Evolutionary conservation across 108 stramenopile species (phyloP).

Genomic region (Pseudonitzschia pungens): DNA sequence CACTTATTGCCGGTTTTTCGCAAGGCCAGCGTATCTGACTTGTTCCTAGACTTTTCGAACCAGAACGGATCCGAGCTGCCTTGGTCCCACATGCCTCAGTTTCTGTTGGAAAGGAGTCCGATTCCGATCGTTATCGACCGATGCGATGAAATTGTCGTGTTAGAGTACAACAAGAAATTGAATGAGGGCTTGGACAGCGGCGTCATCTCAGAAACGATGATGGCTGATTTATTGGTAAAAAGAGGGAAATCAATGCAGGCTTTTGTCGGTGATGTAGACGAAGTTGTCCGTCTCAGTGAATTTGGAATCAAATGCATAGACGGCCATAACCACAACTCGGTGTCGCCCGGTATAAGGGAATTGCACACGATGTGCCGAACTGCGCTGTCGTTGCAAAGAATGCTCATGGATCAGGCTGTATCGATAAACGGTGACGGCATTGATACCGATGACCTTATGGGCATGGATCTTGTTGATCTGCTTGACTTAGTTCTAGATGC

Average conservation of each 20-base stretch:
- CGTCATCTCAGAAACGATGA: neutral
- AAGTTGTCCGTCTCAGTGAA: slow-evolving; percentile 11
- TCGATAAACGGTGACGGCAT: slow-evolving; percentile 22
- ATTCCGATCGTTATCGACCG: slow-evolving; percentile 11
- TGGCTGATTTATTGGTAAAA: slow-evolving; percentile 45
- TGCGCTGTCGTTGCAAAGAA: slow-evolving; percentile 17
- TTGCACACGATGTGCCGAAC: slow-evolving; percentile 20
- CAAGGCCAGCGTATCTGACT: slow-evolving; percentile 1
- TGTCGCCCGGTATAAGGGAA: neutral
- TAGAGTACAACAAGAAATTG: slow-evolving; percentile 20
- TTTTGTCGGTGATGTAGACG: slow-evolving; percentile 26
- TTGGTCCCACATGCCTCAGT: slow-evolving; percentile 40
- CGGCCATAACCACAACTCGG: neutral
- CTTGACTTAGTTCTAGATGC: slow-evolving; percentile 21
- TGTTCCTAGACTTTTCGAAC: slow-evolving; percentile 20
- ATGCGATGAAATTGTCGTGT: slow-evolving; percentile 24
- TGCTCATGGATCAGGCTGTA: slow-evolving; percentile 20
- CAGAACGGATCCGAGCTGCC: slow-evolving; percentile 14
- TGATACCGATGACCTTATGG: slow-evolving; percentile 28
- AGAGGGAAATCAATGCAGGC: slow-evolving; percentile 36
- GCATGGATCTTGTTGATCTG: slow-evolving; percentile 21
- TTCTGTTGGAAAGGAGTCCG: slow-evolving; percentile 20
- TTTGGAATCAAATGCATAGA: slow-evolving; percentile 19
- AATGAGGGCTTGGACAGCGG: neutral
- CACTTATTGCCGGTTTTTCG: slow-evolving; percentile 53